phyloP scores from a whole-genome alignment of 2,329 filamentous ascomycete genomes.

The Phialophora expanda region DNA sequence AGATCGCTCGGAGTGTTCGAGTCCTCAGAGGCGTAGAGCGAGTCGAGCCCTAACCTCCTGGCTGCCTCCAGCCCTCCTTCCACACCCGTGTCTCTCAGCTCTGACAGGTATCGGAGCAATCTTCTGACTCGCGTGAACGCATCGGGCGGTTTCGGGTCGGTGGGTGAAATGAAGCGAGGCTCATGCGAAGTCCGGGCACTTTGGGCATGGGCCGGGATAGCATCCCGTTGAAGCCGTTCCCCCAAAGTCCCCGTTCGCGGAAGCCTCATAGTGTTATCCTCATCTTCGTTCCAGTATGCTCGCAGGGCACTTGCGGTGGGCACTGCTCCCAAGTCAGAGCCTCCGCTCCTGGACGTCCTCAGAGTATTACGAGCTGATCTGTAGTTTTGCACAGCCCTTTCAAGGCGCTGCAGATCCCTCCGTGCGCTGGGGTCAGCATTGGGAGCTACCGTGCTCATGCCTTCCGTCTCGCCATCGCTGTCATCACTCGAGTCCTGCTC shows the following conservation, averaged over 20 bases:
- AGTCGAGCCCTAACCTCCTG: conserved; percentile 30
- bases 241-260: neutral
- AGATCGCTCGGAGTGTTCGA: conserved; percentile 33
- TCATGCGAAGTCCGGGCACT: neutral
- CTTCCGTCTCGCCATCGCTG: conserved; percentile 30
- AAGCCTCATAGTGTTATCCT: conserved; percentile 3
- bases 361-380: conserved; percentile 28
- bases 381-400: conserved; percentile 30
- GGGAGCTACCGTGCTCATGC: conserved; percentile 21
- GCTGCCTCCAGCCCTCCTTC: conserved; percentile 33
- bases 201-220: conserved; percentile 4
- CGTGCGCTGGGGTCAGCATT: conserved; percentile 17
- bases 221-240: neutral
- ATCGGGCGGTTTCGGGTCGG: conserved; percentile 6
- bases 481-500: conserved; percentile 20
- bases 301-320: conserved; percentile 32
- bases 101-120: conserved; percentile 66
- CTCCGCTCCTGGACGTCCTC: conserved; percentile 14
- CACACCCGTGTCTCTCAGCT: conserved; percentile 46
- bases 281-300: conserved; percentile 30
- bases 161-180: conserved; percentile 6
- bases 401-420: conserved; percentile 27
- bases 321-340: conserved; percentile 27
- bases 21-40: conserved; percentile 31
- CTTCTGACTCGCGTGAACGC: conserved; percentile 55